phyloP scores from a whole-genome alignment of 1,139 yeast species.

The Kodamaea arcana region DNA sequence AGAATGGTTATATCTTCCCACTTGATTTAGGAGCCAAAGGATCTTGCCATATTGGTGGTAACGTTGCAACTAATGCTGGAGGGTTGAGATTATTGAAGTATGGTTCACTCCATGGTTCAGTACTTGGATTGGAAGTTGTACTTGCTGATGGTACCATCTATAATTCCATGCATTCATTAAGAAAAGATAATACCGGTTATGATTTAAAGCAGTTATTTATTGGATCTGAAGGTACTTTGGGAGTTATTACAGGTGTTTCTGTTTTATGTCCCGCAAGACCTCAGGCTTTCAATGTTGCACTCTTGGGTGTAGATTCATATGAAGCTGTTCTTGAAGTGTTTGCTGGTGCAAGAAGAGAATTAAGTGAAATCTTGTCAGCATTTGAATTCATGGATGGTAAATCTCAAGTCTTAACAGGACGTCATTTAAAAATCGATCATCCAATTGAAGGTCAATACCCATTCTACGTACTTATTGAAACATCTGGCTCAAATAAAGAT shows the following conservation, averaged over 20 bases:
- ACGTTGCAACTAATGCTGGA: conserved; percentile 95
- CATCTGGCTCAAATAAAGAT: conserved; percentile 87
- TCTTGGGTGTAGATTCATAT: conserved; percentile 76
- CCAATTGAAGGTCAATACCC: conserved; percentile 81
- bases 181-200: conserved; percentile 94
- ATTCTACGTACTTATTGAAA: conserved; percentile 86
- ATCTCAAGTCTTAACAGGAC: conserved; percentile 63
- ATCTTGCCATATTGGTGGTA: conserved; percentile 94
- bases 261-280: conserved; percentile 93
- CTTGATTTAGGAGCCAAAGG: conserved; percentile 96
- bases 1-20: conserved; percentile 86
- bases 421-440: conserved; percentile 53
- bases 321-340: conserved; percentile 82
- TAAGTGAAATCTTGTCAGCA: conserved; percentile 85
- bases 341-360: conserved; percentile 70
- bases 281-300: conserved; percentile 80
- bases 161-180: conserved; percentile 73
- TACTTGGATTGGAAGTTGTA: conserved; percentile 87
- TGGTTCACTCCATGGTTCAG: conserved; percentile 91
- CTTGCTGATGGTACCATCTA: conserved; percentile 84
- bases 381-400: conserved; percentile 90
- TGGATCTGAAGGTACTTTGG: conserved; percentile 91
- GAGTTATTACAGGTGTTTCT: conserved; percentile 86
- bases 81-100: conserved; percentile 84
- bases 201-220: conserved; percentile 88